Conservation (phyloP, 164 flowering plant species). For the Berberis vulgaris region DNA sequence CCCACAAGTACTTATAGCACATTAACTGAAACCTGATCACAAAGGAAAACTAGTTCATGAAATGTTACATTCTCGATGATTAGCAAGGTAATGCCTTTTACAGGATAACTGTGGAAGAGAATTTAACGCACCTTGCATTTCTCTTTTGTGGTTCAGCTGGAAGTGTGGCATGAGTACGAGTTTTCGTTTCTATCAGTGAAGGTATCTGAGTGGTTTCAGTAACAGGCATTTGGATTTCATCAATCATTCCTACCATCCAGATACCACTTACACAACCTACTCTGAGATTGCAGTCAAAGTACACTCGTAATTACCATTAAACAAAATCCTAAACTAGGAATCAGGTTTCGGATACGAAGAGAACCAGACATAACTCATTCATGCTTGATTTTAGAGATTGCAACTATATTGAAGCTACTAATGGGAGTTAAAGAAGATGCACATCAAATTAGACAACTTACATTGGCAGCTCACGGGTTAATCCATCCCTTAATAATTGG, state of each 20-base stretch:
- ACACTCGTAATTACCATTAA: neutral
- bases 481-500: slow-evolving; percentile 62
- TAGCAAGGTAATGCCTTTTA: too few species aligned
- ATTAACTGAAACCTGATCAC: slow-evolving; percentile 71
- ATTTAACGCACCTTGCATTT: slow-evolving; percentile 58
- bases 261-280: slow-evolving; percentile 55
- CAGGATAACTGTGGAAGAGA: neutral
- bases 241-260: slow-evolving; percentile 77
- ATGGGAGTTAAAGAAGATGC: neutral
- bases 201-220: slow-evolving; percentile 25
- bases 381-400: too few species aligned
- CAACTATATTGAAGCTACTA: neutral
- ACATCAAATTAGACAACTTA: slow-evolving; percentile 29
- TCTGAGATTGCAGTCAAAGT: slow-evolving; percentile 7
- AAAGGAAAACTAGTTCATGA: slow-evolving; percentile 4
- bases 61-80: neutral
- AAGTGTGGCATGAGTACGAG: slow-evolving; percentile 46
- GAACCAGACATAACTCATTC: neutral
- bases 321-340: neutral
- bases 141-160: slow-evolving; percentile 76
- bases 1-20: slow-evolving; percentile 91
- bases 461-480: slow-evolving; percentile 86
- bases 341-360: neutral
- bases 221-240: slow-evolving; percentile 60
- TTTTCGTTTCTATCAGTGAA: slow-evolving; percentile 66